These are phyloP conservation scores for Aspergillus sp. DNA, from an alignment of 2,329 filamentous ascomycete genomes.

Conservation along the genomic window DNA sequence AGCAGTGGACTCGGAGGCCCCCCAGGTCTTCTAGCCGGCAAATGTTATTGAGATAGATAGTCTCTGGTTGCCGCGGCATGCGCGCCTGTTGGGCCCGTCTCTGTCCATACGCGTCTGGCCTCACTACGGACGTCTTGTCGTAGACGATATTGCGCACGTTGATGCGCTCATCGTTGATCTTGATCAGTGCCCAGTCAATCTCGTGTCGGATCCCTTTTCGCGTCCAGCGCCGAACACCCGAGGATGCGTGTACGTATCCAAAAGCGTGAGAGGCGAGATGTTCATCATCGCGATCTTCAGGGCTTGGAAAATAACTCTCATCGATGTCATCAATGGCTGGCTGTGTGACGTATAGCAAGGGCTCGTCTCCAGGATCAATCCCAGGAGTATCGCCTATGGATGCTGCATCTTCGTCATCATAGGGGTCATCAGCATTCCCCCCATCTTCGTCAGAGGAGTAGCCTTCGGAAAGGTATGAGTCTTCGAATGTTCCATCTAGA, in stretches of 20 bases:
- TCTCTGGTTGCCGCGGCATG: slow-evolving; percentile 26
- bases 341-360: slow-evolving; percentile 82
- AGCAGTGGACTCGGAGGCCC: slow-evolving; percentile 79
- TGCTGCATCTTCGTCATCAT: slow-evolving; percentile 58
- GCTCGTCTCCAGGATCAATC: slow-evolving; percentile 71
- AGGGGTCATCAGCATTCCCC: slow-evolving; percentile 50
- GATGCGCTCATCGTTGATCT: slow-evolving; percentile 70
- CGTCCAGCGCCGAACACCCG: slow-evolving; percentile 76
- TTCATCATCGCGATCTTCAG: slow-evolving; percentile 74
- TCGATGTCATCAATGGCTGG: slow-evolving; percentile 86
- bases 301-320: slow-evolving; percentile 79
- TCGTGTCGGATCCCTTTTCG: slow-evolving; percentile 77
- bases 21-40: slow-evolving; percentile 61
- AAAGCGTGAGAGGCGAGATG: slow-evolving; percentile 79
- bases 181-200: slow-evolving; percentile 92
- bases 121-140: slow-evolving; percentile 25
- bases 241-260: slow-evolving; percentile 85
- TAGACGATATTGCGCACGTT: slow-evolving; percentile 71
- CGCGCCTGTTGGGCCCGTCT: slow-evolving; percentile 53
- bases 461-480: slow-evolving; percentile 49
- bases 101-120: slow-evolving; percentile 42
- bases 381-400: slow-evolving; percentile 75
- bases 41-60: slow-evolving; percentile 59
- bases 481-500: slow-evolving; percentile 42
- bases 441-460: slow-evolving; percentile 57